A percentile compares a stretch with the other conserved stretches of the same genome.
phyloP scores from a whole-genome alignment of 768 basidiomycete species.

The Solioccasus polychromus region DNA sequence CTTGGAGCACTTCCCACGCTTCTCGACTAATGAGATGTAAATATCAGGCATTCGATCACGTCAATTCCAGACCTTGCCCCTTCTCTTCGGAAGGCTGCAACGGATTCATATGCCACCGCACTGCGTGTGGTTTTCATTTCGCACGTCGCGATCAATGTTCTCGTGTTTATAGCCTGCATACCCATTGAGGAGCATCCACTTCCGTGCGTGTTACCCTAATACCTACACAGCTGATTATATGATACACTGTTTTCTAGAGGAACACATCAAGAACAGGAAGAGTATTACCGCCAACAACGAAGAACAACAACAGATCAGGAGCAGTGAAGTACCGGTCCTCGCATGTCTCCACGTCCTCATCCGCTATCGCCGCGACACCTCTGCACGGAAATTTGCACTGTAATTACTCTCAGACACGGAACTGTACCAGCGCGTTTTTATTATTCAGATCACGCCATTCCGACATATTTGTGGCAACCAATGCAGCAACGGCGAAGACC shows the following conservation, averaged over 20 bases:
- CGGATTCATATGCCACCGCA: slow-evolving; percentile 76
- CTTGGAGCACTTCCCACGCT: slow-evolving; percentile 13
- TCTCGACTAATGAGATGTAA: slow-evolving; percentile 27
- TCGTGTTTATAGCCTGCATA: slow-evolving; percentile 65
- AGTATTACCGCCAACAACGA: slow-evolving; percentile 46
- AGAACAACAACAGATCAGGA: slow-evolving; percentile 16
- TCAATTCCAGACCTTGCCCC: slow-evolving; percentile 67
- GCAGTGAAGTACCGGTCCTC: slow-evolving; percentile 13
- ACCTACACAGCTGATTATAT: slow-evolving; percentile 17
- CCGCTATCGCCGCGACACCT: slow-evolving; percentile 16
- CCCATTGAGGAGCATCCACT: slow-evolving; percentile 74
- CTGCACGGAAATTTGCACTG: slow-evolving; percentile 30
- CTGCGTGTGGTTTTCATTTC: slow-evolving; percentile 81
- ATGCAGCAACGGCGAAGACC: background rate
- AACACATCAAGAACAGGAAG: slow-evolving; percentile 60
- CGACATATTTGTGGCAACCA: background rate
- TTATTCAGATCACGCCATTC: slow-evolving; percentile 14
- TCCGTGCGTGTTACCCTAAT: slow-evolving; percentile 34
- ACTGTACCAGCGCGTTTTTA: slow-evolving; percentile 21
- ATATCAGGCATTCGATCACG: slow-evolving; percentile 61
- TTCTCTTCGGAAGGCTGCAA: slow-evolving; percentile 53
- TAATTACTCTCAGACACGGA: slow-evolving; percentile 23
- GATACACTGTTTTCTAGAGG: slow-evolving; percentile 40
- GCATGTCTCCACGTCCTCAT: slow-evolving; percentile 9
- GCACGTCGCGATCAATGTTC: slow-evolving; percentile 64